These are phyloP conservation scores for Astragalus membranaceus DNA, from an alignment of 306 rosid genomes.

Conservation along the genomic window DNA sequence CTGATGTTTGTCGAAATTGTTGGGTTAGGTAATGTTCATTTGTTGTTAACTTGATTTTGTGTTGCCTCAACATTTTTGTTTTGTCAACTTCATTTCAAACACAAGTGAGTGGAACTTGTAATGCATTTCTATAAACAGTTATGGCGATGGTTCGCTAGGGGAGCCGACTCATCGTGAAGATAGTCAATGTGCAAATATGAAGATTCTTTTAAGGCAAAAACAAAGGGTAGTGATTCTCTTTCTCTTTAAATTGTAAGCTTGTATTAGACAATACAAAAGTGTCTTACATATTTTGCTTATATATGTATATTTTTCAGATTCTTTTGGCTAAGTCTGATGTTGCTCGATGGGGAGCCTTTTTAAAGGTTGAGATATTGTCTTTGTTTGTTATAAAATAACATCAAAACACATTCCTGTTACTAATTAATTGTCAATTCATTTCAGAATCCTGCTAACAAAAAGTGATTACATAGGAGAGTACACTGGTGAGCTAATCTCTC, in stretches of 20 bases:
- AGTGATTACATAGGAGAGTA: slow-evolving; percentile 87
- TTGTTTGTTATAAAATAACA: background rate
- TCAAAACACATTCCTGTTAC: background rate
- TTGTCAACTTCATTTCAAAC: too few species aligned
- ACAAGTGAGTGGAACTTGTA: too few species aligned
- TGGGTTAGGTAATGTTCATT: slow-evolving; percentile 65
- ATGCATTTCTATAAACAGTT: slow-evolving; percentile 34
- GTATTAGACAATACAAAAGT: background rate
- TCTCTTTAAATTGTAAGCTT: background rate
- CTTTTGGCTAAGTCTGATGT: slow-evolving; percentile 74
- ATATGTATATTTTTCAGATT: slow-evolving; percentile 40
- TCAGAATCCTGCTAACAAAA: slow-evolving; percentile 72
- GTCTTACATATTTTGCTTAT: slow-evolving; percentile 4
- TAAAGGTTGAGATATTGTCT: slow-evolving; percentile 47
- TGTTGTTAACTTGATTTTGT: too few species aligned
- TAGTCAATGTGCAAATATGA: slow-evolving; percentile 84
- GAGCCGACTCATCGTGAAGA: slow-evolving; percentile 76
- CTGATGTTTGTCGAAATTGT: slow-evolving; percentile 86
- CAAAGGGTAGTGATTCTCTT: too few species aligned
- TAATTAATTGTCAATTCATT: slow-evolving; percentile 28
- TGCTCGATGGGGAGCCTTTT: slow-evolving; percentile 92
- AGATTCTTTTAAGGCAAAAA: too few species aligned
- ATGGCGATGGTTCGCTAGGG: slow-evolving; percentile 64
- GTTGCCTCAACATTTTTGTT: too few species aligned
- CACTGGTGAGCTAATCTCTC: slow-evolving; percentile 79